Evolutionary conservation across 805 yeast genomes (phyloP).

Genomic region (Starmerella apicola): DNA sequence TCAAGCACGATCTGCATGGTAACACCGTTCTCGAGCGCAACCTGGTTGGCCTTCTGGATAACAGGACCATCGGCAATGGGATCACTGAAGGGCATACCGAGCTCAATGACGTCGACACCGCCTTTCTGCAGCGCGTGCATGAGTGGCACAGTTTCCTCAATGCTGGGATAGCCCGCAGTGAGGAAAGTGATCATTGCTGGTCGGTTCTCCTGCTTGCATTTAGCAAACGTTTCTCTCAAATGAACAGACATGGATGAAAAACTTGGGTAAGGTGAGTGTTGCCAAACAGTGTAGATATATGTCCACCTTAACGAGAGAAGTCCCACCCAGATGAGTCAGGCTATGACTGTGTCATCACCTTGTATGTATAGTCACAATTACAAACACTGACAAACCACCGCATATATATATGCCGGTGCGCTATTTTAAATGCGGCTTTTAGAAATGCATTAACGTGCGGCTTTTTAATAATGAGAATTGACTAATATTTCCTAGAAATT

Average conservation of each 20-base stretch:
- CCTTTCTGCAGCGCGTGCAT: slow-evolving; percentile 83
- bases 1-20: slow-evolving; percentile 59
- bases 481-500: no score
- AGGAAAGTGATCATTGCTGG: slow-evolving; percentile 82
- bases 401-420: no score
- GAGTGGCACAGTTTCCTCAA: slow-evolving; percentile 78
- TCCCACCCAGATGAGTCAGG: no score
- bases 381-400: no score
- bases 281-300: no score
- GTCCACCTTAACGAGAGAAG: no score
- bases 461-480: no score
- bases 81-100: slow-evolving; percentile 94
- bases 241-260: slow-evolving; percentile 36
- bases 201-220: slow-evolving; percentile 53
- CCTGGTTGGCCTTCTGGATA: slow-evolving; percentile 69
- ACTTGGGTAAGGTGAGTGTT: no score
- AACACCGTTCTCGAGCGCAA: slow-evolving; percentile 74
- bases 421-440: no score
- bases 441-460: no score
- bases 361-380: no score
- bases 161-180: slow-evolving; percentile 87
- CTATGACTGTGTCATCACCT: no score
- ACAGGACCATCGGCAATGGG: slow-evolving; percentile 99
- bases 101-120: slow-evolving; percentile 88
- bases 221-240: slow-evolving; percentile 46